phyloP scores from a whole-genome alignment of 441 rosid species.

The Arabidopsis lyrata region DNA sequence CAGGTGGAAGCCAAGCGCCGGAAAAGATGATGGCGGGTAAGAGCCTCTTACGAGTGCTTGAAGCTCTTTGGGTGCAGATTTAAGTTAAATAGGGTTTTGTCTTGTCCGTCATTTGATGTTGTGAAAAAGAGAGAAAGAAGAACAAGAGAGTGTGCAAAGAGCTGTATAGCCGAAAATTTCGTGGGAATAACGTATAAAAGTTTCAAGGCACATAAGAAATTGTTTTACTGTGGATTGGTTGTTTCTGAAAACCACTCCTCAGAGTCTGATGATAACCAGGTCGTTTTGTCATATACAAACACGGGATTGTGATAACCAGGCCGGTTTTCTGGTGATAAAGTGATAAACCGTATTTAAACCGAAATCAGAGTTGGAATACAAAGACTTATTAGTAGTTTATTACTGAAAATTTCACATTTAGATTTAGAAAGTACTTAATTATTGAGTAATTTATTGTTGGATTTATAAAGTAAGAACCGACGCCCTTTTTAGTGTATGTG shows the following conservation, averaged over 20 bases:
- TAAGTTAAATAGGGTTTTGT: constrained; percentile 53
- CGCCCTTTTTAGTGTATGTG: neutral
- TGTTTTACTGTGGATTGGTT: constrained; percentile 4
- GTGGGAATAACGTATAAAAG: neutral
- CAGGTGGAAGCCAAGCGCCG: constrained; percentile 82
- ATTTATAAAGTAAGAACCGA: neutral
- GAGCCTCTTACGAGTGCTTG: constrained; percentile 30
- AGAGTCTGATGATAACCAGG: neutral
- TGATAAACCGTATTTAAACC: neutral
- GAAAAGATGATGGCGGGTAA: constrained; percentile 56
- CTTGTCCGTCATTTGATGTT: constrained; percentile 34
- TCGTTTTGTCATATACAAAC: constrained; percentile 10
- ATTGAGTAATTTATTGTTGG: no score
- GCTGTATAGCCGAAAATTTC: constrained; percentile 29
- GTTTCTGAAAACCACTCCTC: neutral
- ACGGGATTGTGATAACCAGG: neutral
- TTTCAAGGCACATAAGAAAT: constrained; percentile 3
- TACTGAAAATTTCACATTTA: no score
- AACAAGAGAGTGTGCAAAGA: constrained; percentile 11
- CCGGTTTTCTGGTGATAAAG: neutral
- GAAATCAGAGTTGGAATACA: neutral
- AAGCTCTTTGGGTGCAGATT: constrained; percentile 51
- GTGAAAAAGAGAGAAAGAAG: constrained; percentile 29
- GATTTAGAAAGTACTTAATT: no score
- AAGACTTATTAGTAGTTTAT: no score